Evolutionary conservation across 1,139 yeast species (phyloP).

Genomic region (Hansenula sp.): DNA sequence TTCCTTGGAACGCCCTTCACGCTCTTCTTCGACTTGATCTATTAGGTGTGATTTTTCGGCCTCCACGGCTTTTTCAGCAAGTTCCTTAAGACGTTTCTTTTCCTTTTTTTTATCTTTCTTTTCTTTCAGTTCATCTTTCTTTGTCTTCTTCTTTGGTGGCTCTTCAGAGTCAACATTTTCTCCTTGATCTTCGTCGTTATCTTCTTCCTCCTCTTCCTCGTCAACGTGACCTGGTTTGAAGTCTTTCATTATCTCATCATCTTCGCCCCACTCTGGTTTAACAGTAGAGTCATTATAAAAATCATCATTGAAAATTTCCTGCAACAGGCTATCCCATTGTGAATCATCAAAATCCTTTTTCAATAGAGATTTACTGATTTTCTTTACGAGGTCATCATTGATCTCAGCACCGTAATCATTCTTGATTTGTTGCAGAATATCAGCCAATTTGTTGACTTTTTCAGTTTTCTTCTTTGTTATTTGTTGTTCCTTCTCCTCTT

Average conservation of each 20-base stretch:
- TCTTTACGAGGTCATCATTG: slow-evolving; percentile 52
- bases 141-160: slow-evolving; percentile 36
- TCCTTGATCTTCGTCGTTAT: slow-evolving; percentile 18
- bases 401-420: slow-evolving; percentile 81
- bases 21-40: slow-evolving; percentile 60
- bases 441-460: slow-evolving; percentile 75
- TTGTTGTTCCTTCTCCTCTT: slow-evolving; percentile 54
- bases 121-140: slow-evolving; percentile 47
- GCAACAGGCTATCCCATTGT: slow-evolving; percentile 90
- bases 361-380: slow-evolving; percentile 67
- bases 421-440: slow-evolving; percentile 70
- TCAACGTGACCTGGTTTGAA: slow-evolving; percentile 20
- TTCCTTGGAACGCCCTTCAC: slow-evolving; percentile 47
- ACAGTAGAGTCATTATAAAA: slow-evolving; percentile 57
- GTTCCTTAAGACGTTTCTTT: slow-evolving; percentile 54
- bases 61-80: slow-evolving; percentile 72
- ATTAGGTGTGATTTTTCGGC: slow-evolving; percentile 43
- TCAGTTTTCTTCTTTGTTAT: slow-evolving; percentile 69
- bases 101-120: slow-evolving; percentile 62
- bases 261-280: slow-evolving; percentile 55
- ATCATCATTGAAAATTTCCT: slow-evolving; percentile 80
- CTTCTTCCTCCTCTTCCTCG: slow-evolving; percentile 21
- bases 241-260: slow-evolving; percentile 41
- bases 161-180: slow-evolving; percentile 19
- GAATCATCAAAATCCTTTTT: slow-evolving; percentile 88